Evolutionary conservation across 768 basidiomycete genomes (phyloP), one percentile per base, ranked within the genome.

Genomic region (Rhodosporidiobolus sp.): DNA sequence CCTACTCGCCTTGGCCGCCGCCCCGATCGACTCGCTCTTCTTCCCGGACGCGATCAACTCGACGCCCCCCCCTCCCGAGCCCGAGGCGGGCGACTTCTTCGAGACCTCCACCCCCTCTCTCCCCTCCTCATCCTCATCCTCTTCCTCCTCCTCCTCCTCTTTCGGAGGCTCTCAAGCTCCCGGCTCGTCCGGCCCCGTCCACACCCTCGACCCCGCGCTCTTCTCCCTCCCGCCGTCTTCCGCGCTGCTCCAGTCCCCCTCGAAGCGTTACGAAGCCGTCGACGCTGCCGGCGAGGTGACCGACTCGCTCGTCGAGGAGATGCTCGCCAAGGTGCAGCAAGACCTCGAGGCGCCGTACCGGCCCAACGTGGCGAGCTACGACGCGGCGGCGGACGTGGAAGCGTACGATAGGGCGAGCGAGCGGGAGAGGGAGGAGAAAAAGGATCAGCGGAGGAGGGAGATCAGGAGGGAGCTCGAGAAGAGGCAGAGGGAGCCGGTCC

Each of bases 361-460:
- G 35, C 87, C 87, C 8, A 87, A 87, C 78, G 82, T 88, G 28
- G 82, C 84, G 26, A 80, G 84, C 6, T 88, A 88, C 77, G 84
- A 86, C 72, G 76, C 54, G 48, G 83, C 82, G 78, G 74, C 72
- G 4, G 49, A 38, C 5, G 57, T 65, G 34, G 50, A 35, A 74
- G 80, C 66, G 74, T 80, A 66, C 71, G 28, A 49, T 34, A 34
- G 50, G 70, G 52, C 63, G 46, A 53, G 49, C 17, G 35, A 50
- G 67, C 49, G 53, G 20, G 59, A 65, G 30, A 24, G 55, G 10
- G 67, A 66, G 26, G 52, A 65, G 58, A 43, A 53, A 35, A 35
- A 58, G 52, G 24, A 56, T 53, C 58, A 75, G 35, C 53, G 67
- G 28, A 57, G 50, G 48, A 73, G 32, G 70, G 75, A 16, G 35